phyloP scores from a whole-genome alignment of 2,329 filamentous ascomycete genomes.

The Alternaria novae-zelandiae region DNA sequence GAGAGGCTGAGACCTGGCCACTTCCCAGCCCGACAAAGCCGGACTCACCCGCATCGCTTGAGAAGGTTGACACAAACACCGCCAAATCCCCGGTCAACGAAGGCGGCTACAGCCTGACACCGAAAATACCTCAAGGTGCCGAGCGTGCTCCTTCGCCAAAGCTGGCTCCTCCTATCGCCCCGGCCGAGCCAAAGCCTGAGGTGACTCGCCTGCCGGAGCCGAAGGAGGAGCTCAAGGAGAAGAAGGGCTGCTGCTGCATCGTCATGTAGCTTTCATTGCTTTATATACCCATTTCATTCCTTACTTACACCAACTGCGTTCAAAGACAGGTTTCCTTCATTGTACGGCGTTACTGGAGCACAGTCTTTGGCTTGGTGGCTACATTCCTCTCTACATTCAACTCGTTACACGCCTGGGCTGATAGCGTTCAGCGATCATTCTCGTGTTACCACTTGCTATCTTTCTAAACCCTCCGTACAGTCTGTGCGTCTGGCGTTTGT shows the following conservation, averaged over 20 bases:
- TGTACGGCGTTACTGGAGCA: constrained; percentile 32
- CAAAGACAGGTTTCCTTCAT: constrained; percentile 35
- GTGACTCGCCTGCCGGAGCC: constrained; percentile 62
- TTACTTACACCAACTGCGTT: constrained; percentile 24
- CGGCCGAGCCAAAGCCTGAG: constrained; percentile 41
- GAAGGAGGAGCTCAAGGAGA: constrained; percentile 62
- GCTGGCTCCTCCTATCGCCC: constrained; percentile 26
- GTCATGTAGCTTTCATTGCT: constrained; percentile 66
- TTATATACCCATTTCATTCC: constrained; percentile 38
- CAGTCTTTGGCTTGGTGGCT: constrained; percentile 11
- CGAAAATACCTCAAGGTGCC: constrained; percentile 48
- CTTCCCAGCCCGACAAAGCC: constrained; percentile 41
- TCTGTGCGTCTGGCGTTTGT: constrained; percentile 3
- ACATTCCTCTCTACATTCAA: constrained; percentile 15
- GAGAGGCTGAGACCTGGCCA: constrained; percentile 43
- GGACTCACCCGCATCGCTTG: constrained; percentile 18
- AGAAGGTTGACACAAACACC: constrained; percentile 30
- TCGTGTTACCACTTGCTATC: constrained; percentile 19
- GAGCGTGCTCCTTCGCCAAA: constrained; percentile 36
- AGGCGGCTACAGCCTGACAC: constrained; percentile 56
- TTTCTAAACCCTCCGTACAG: constrained; percentile 2
- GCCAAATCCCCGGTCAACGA: constrained; percentile 44
- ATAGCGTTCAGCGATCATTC: constrained; percentile 46
- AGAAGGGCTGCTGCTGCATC: constrained; percentile 72
- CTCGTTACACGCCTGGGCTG: constrained; percentile 28